Evolutionary conservation across 305 asterid genomes (phyloP).

Genomic region (Stenogyne calaminthoides): DNA sequence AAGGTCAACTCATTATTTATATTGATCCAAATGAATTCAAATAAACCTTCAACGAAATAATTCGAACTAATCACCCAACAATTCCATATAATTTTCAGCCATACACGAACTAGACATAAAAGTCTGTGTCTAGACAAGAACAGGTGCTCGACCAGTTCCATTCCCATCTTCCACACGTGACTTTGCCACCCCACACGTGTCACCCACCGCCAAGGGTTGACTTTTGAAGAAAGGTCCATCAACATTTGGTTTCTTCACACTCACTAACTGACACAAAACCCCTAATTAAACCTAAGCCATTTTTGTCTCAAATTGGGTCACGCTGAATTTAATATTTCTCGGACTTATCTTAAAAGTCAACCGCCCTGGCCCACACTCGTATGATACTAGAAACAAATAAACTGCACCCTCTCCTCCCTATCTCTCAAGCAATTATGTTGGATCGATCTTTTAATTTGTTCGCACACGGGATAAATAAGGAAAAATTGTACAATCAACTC

Average conservation of each 20-base stretch:
- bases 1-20: no score
- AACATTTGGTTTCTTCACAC: constrained; percentile 37
- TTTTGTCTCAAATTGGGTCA: constrained; percentile 35
- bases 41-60: no score
- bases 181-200: constrained; percentile 22
- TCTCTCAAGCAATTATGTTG: constrained; percentile 33
- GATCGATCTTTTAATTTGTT: not conserved
- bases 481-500: not conserved
- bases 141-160: constrained; percentile 33
- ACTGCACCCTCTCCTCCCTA: constrained; percentile 31
- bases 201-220: constrained; percentile 44
- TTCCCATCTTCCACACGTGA: constrained; percentile 40
- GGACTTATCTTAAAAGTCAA: constrained; percentile 48
- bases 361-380: constrained; percentile 18
- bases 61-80: not conserved
- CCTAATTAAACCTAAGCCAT: constrained; percentile 42
- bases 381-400: not conserved
- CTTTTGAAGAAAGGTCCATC: constrained; percentile 46
- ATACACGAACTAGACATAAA: not conserved
- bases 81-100: no score
- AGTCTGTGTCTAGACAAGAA: constrained; percentile 17
- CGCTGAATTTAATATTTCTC: constrained; percentile 34
- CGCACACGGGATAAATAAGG: constrained; percentile 13
- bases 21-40: not conserved
- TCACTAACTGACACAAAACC: constrained; percentile 34